phyloP scores from a whole-genome alignment of 306 rosid species.

The Quillaja saponaria region DNA sequence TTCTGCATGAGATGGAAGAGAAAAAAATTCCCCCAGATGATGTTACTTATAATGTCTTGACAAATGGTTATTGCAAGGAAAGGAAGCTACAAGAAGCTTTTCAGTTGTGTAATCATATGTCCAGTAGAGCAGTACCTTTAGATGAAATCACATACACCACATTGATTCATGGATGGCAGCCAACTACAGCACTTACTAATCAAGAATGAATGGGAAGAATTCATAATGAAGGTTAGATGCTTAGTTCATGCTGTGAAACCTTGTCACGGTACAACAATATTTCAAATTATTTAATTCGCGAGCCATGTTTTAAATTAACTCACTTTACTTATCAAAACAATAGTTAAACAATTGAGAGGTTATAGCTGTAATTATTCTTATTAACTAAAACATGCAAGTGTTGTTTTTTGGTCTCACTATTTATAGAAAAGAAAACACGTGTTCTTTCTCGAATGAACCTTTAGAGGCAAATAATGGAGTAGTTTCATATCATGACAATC shows the following conservation, averaged over 20 bases:
- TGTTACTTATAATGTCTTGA: slow-evolving; percentile 49
- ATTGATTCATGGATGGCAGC: slow-evolving; percentile 46
- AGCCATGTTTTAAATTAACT: too few species aligned
- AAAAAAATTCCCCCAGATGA: slow-evolving; percentile 59
- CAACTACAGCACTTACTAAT: slow-evolving; percentile 32
- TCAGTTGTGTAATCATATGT: slow-evolving; percentile 35
- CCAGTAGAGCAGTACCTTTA: slow-evolving; percentile 34
- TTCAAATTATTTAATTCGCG: background rate
- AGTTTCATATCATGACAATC: too few species aligned
- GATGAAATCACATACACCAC: slow-evolving; percentile 55
- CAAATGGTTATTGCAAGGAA: slow-evolving; percentile 50
- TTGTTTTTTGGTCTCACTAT: too few species aligned
- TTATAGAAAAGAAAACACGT: too few species aligned
- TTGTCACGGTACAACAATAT: slow-evolving; percentile 21
- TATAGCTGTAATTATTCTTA: too few species aligned
- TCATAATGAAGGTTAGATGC: slow-evolving; percentile 21
- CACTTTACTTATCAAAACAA: too few species aligned
- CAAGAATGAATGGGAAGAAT: slow-evolving; percentile 32
- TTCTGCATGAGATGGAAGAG: slow-evolving; percentile 52
- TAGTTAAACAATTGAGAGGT: too few species aligned
- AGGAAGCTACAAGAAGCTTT: slow-evolving; percentile 45
- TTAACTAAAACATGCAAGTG: too few species aligned
- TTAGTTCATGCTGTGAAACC: slow-evolving; percentile 5
- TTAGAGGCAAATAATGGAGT: too few species aligned
- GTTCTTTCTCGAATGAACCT: too few species aligned